Conservation (phyloP, 768 basidiomycete species). For the Rickenella mellea region DNA sequence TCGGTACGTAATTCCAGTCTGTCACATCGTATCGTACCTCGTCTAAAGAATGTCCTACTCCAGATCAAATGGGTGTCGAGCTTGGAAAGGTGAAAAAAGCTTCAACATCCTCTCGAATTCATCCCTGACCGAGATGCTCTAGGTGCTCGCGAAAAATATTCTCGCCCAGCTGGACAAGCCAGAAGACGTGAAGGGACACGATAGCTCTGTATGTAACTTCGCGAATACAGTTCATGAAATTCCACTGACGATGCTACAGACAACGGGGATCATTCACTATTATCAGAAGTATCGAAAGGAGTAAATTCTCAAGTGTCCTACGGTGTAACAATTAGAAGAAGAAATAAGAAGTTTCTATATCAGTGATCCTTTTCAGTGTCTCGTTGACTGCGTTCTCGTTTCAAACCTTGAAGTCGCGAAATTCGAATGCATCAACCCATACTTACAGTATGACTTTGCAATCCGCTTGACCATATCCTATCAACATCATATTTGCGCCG, state of each 20-base stretch:
- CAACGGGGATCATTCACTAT: slow-evolving; percentile 93
- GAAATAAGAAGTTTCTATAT: too few species aligned
- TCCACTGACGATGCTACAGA: slow-evolving; percentile 35
- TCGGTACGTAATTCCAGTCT: slow-evolving; percentile 44
- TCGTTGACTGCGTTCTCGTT: too few species aligned
- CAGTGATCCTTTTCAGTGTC: too few species aligned
- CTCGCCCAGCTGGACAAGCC: slow-evolving; percentile 78
- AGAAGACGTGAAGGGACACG: slow-evolving; percentile 76
- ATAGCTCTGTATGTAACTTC: slow-evolving; percentile 54
- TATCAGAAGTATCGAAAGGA: slow-evolving; percentile 86
- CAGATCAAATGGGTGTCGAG: slow-evolving; percentile 99
- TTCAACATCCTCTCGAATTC: slow-evolving; percentile 12
- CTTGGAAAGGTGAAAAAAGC: too few species aligned
- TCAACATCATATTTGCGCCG: too few species aligned
- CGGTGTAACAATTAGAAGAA: too few species aligned
- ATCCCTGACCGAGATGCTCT: too few species aligned
- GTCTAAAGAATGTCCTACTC: slow-evolving; percentile 1
- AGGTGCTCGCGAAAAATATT: slow-evolving; percentile 95
- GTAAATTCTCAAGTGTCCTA: slow-evolving; percentile 29
- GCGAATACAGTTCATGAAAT: slow-evolving; percentile 4
- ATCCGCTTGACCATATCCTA: too few species aligned
- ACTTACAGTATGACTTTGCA: too few species aligned
- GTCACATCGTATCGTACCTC: not conserved
- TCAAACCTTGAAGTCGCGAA: too few species aligned
- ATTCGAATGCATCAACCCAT: too few species aligned